phyloP scores from a whole-genome alignment of 257 asterid species.

The Voacanga thouarsii region DNA sequence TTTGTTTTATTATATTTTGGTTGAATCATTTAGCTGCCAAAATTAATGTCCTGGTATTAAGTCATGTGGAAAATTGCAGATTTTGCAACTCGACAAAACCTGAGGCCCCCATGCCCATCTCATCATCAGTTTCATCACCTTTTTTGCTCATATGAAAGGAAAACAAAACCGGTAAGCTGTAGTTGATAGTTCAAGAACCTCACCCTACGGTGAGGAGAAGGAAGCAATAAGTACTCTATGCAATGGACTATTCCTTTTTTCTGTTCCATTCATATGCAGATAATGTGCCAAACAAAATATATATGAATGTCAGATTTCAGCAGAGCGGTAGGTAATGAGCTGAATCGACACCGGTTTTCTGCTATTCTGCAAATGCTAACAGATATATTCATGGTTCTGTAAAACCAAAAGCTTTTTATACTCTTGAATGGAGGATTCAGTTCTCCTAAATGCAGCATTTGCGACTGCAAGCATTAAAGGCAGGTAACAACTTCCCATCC shows the following conservation, averaged over 20 bases:
- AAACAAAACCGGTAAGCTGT: not conserved
- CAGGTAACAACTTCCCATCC: conserved; percentile 10
- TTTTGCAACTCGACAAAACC: not conserved
- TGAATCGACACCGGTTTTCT: not conserved
- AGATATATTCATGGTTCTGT: conserved; percentile 5
- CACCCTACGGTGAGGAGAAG: no score
- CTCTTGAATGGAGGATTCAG: conserved; percentile 2
- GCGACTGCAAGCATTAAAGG: conserved; percentile 16
- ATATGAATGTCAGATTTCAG: not conserved
- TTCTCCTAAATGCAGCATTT: conserved; percentile 12
- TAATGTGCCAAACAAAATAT: not conserved
- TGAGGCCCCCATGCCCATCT: not conserved
- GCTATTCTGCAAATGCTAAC: not conserved
- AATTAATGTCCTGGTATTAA: not conserved
- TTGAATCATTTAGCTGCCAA: not conserved
- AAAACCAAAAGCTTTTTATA: not conserved
- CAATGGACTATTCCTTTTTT: not conserved
- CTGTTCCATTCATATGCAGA: not conserved
- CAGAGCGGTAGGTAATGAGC: not conserved
- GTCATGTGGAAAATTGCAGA: not conserved
- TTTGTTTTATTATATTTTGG: not conserved
- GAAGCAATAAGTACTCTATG: not conserved
- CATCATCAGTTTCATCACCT: not conserved
- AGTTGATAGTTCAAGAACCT: no score
- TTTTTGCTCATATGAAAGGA: not conserved